Conservation (phyloP, 129 eudicot genomes). For the Deinandra increscens region DNA sequence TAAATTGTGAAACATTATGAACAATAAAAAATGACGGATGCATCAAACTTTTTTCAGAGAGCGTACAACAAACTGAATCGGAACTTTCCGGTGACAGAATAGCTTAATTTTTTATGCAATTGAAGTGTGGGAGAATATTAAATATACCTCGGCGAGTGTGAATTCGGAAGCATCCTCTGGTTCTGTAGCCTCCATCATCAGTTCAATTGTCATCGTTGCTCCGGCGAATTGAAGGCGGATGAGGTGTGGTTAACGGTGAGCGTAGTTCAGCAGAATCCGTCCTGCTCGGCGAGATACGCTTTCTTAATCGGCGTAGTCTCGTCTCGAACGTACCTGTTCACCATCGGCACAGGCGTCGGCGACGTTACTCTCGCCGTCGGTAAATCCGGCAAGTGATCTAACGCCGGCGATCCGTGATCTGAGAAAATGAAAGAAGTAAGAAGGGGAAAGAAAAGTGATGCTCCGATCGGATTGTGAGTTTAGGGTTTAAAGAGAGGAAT, state of each 20-base stretch:
- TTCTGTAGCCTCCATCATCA: conserved; percentile 26
- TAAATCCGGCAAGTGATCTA: too few relatives aligned
- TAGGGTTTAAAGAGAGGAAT: too few relatives aligned
- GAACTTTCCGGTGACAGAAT: neutral
- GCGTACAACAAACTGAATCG: neutral
- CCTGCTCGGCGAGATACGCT: neutral
- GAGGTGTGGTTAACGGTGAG: neutral
- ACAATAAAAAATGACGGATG: neutral
- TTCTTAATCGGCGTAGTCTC: too few relatives aligned
- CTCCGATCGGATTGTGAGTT: too few relatives aligned
- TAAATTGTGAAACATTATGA: neutral
- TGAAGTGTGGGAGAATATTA: neutral
- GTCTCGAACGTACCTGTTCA: too few relatives aligned
- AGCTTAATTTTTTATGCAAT: neutral
- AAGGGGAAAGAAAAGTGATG: too few relatives aligned
- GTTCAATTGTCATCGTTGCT: conserved; percentile 6
- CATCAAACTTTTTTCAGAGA: neutral
- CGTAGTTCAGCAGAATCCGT: neutral
- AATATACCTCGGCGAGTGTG: conserved; percentile 67
- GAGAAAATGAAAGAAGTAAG: too few relatives aligned
- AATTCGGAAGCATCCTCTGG: conserved; percentile 42
- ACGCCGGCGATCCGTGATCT: too few relatives aligned
- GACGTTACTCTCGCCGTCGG: too few relatives aligned
- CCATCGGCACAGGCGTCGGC: too few relatives aligned
- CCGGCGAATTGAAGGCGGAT: conserved; percentile 11